Conservation (phyloP, 306 rosid genomes). For the Gleditsia sinensis region DNA sequence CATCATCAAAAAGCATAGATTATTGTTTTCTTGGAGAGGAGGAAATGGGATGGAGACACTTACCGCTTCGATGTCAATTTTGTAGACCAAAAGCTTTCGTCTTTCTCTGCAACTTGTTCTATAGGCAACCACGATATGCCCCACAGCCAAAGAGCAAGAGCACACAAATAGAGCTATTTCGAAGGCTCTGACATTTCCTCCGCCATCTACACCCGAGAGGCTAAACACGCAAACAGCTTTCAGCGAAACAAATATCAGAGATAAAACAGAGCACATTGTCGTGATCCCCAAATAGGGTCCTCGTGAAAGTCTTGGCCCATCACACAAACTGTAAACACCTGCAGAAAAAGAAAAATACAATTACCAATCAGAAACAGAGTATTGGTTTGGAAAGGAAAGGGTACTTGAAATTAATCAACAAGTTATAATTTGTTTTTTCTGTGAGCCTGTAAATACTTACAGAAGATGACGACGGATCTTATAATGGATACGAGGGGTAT, state of each 20-base stretch:
- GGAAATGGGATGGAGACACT: constrained; percentile 41
- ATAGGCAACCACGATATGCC: constrained; percentile 82
- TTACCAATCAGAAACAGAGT: too few species aligned
- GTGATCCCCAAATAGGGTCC: constrained; percentile 92
- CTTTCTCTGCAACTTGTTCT: constrained; percentile 97
- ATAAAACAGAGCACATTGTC: constrained; percentile 65
- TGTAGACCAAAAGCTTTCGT: constrained; percentile 90
- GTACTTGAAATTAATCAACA: constrained; percentile 7
- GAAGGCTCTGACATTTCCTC: constrained; percentile 44
- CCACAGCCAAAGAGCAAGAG: constrained; percentile 76
- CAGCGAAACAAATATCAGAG: constrained; percentile 76
- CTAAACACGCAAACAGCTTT: constrained; percentile 75
- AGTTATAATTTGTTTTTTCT: not conserved
- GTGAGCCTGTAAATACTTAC: constrained; percentile 49
- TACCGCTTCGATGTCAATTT: constrained; percentile 96
- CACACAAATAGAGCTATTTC: constrained; percentile 74
- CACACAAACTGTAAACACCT: constrained; percentile 93
- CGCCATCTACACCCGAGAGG: constrained; percentile 14
- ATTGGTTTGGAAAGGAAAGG: constrained; percentile 28
- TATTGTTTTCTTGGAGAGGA: not conserved
- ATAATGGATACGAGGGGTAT: constrained; percentile 79
- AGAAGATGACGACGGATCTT: constrained; percentile 80
- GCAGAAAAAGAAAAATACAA: not conserved
- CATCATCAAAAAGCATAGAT: not conserved
- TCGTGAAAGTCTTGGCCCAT: constrained; percentile 78